Evolutionary conservation across 164 flowering plant species (phyloP).

Genomic region (Stephania japonica): DNA sequence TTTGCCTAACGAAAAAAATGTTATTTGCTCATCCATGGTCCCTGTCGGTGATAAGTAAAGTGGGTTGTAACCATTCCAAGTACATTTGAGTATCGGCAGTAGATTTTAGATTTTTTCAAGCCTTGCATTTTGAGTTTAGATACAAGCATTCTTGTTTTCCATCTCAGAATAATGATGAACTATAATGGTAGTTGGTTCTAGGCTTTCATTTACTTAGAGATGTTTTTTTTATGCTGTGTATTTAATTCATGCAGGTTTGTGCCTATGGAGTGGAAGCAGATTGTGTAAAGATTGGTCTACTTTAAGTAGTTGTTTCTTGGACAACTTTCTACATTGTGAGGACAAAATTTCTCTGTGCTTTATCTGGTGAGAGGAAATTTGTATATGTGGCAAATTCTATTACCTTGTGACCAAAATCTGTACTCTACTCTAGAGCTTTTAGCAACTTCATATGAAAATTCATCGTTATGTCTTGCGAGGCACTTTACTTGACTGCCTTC

Average conservation of each 20-base stretch:
- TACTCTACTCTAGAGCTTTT: constrained; percentile 7
- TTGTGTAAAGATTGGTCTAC: constrained; percentile 11
- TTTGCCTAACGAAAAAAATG: no score
- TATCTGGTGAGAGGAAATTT: constrained; percentile 14
- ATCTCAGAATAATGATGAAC: no score
- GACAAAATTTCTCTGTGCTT: constrained; percentile 1
- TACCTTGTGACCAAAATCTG: constrained; percentile 7
- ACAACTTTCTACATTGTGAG: not conserved
- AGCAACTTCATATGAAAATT: not conserved
- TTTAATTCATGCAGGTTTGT: constrained; percentile 7
- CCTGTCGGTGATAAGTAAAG: not conserved
- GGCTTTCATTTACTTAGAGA: not conserved
- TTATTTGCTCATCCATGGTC: not conserved
- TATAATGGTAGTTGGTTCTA: not conserved
- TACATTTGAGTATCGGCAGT: not conserved
- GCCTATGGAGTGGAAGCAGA: not conserved
- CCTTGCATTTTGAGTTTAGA: no score
- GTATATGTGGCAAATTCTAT: constrained; percentile 19
- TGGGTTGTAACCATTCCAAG: not conserved
- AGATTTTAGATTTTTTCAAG: not conserved
- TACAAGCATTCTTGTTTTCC: not conserved
- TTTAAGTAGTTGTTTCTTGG: constrained; percentile 2
- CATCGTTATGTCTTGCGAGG: not conserved
- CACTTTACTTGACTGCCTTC: not conserved
- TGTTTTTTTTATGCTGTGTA: not conserved